Conservation (phyloP, 495 filamentous ascomycete genomes). For the Chaetomium tenue region DNA sequence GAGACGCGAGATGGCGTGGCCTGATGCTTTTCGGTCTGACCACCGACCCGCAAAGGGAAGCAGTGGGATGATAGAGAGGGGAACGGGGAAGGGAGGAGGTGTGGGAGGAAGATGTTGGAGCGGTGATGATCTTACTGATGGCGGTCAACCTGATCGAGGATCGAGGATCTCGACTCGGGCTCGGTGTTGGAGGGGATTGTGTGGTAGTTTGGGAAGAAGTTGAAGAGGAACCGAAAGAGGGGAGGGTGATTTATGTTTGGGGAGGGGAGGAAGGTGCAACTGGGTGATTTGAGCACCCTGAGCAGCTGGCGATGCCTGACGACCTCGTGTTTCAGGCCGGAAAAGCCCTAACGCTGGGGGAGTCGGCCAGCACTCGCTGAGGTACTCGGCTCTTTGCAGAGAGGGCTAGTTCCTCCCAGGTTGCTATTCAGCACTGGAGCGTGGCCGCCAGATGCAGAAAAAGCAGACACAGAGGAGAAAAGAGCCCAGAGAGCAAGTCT, state of each 20-base stretch:
- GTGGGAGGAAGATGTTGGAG: neutral
- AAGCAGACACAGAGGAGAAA: no score
- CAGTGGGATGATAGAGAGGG: neutral
- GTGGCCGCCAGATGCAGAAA: neutral
- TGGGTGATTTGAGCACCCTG: constrained; percentile 1
- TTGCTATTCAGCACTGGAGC: neutral
- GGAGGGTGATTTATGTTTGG: constrained; percentile 1
- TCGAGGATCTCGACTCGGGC: neutral
- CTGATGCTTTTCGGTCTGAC: neutral
- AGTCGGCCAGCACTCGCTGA: neutral
- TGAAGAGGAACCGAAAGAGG: neutral
- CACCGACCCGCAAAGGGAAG: neutral
- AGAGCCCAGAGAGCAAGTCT: neutral
- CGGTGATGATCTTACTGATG: neutral
- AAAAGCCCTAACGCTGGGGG: neutral
- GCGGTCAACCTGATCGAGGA: neutral
- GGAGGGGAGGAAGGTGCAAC: constrained; percentile 11
- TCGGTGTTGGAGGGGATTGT: constrained; percentile 7
- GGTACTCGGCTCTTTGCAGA: neutral
- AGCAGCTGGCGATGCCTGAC: neutral
- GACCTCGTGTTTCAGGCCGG: constrained; percentile 16
- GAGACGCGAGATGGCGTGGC: neutral
- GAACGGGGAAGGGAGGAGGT: neutral
- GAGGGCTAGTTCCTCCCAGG: neutral
- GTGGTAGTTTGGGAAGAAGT: constrained; percentile 1